phyloP scores from a whole-genome alignment of 1,284 basidiomycete genomes.

The Boletus sp. region DNA sequence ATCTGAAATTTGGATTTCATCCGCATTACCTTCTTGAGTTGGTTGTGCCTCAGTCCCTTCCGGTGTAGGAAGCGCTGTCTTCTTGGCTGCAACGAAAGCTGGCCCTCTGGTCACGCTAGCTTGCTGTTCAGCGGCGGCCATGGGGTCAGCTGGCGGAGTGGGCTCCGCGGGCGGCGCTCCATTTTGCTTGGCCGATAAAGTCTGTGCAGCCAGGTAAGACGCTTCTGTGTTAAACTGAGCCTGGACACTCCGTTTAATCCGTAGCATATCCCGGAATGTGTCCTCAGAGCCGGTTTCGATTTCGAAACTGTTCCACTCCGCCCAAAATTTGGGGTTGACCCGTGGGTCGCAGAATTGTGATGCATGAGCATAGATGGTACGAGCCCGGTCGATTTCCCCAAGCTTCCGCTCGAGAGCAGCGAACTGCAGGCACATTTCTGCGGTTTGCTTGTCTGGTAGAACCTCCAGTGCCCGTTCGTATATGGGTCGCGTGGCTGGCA shows the following conservation, averaged over 20 bases:
- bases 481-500: conserved; percentile 94
- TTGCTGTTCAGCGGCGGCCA: conserved; percentile 64
- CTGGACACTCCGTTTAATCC: conserved; percentile 97
- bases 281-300: conserved; percentile 98
- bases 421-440: conserved; percentile 97
- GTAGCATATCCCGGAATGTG: conserved; percentile 97
- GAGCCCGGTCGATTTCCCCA: conserved; percentile 96
- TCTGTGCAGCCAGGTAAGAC: conserved; percentile 83
- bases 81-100: conserved; percentile 64
- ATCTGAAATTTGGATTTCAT: conserved; percentile 82
- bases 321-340: conserved; percentile 88
- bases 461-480: conserved; percentile 96
- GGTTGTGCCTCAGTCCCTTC: conserved; percentile 30
- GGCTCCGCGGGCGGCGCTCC: conserved; percentile 53
- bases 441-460: conserved; percentile 90
- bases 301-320: conserved; percentile 96
- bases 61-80: conserved; percentile 36
- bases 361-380: conserved; percentile 95
- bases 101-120: conserved; percentile 44
- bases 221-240: conserved; percentile 98
- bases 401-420: conserved; percentile 95
- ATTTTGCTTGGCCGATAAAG: conserved; percentile 64
- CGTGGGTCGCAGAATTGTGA: conserved; percentile 98
- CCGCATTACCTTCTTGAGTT: conserved; percentile 50
- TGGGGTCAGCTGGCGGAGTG: conserved; percentile 57